Base-by-base conservation (phyloP, 2,329 filamentous ascomycete species). In the Fusarium udum region DNA sequence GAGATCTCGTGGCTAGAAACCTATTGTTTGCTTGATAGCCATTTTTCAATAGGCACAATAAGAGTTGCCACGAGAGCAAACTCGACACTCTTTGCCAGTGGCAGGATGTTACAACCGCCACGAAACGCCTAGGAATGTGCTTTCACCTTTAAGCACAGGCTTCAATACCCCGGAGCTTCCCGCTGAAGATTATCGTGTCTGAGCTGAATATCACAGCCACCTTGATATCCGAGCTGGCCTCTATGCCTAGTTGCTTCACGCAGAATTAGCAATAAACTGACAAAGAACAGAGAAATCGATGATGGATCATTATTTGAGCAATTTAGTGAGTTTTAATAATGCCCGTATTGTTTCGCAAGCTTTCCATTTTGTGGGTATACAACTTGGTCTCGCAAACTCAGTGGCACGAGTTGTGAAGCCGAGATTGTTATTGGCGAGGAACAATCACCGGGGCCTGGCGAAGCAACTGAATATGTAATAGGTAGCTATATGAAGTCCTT, bases 31-130 rank as follows among this genome's bases (percentile, higher is more conserved):
- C 51, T 60, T 60, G 43, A 61, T 10, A 40, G n/a, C 9, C 26
- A 45, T 71, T 22, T 34, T 32, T 58, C 43, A 71, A 71, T 55
- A 43, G 24, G 32, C 24, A 49, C 56, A 71, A 71, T 67, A 48
- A 40, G 32, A 39, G 43, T 45, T 61, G 18, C 53, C 39, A 61
- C 10, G 20, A 37, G 37, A 14, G 31, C 46, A 69, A 69, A 69
- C 39, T 36, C 12, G 45, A 46, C 28, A 64, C 20, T 31, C 15
- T 24, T 58, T 42, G 51, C 22, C 51, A 58, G 39, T 64, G 59
- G 26, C 52, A 59, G 26, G 28, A 37, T 34, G 15, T 26, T 24
- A 15, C n/a, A 32, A 14, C 39, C 51, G 22, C 20, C 20, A 36
- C 20, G n/a, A 18, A 22, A 34, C n/a, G 14, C 18, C 18, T 24